Conservation (phyloP, 1,139 yeast species). For the Pneumocystis murina region DNA sequence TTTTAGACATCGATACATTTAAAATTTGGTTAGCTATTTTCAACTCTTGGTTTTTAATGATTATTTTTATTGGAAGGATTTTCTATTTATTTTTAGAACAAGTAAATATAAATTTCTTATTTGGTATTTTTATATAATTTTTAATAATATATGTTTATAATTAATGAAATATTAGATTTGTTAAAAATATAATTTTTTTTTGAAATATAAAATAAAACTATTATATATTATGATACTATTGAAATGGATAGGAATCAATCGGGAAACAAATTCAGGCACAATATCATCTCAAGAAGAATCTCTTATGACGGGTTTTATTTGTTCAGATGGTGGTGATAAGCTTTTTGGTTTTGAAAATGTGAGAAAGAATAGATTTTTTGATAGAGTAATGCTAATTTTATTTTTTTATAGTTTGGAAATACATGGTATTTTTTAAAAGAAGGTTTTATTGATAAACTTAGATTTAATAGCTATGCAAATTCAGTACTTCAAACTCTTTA, state of each 20-base stretch:
- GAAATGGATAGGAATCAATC: neutral
- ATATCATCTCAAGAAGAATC: neutral
- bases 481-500: slow-evolving; percentile 80
- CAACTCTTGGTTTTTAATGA: no score
- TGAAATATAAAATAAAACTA: neutral
- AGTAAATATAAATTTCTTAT: neutral
- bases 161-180: neutral
- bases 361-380: slow-evolving; percentile 29
- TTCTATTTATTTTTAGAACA: neutral
- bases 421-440: slow-evolving; percentile 18
- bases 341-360: slow-evolving; percentile 91
- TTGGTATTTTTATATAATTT: neutral
- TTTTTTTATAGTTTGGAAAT: slow-evolving; percentile 11
- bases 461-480: slow-evolving; percentile 56
- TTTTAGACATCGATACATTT: no score
- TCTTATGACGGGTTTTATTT: neutral
- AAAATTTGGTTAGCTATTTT: no score
- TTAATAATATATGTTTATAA: neutral
- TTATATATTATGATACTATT: neutral
- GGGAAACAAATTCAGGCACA: neutral
- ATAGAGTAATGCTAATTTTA: neutral
- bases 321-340: slow-evolving; percentile 25
- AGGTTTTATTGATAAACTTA: neutral
- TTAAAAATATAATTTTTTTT: neutral
- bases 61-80: neutral